Conservation (phyloP, 345 rosid species). For the Eucalyptus erythrocorys region DNA sequence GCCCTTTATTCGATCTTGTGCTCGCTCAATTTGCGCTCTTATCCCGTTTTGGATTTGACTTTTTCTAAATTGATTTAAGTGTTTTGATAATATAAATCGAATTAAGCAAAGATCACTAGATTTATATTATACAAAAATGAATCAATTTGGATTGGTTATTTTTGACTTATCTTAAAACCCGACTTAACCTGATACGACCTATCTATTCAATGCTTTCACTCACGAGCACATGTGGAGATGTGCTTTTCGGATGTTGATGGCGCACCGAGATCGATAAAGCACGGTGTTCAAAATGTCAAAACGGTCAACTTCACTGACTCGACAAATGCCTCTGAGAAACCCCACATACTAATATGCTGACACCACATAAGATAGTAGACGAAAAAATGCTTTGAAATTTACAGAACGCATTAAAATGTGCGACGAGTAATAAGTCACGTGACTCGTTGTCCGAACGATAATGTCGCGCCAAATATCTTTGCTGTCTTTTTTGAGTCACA, state of each 20-base stretch:
- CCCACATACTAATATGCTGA: neutral
- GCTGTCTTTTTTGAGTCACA: neutral
- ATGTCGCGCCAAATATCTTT: neutral
- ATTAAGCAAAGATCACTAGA: fast-evolving
- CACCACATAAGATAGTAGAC: neutral
- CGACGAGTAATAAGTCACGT: neutral
- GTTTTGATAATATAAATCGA: fast-evolving
- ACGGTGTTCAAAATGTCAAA: neutral
- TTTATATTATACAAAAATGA: too few species aligned
- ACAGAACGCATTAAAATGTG: fast-evolving
- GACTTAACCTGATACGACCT: fast-evolving
- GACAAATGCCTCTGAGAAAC: neutral
- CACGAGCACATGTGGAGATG: neutral
- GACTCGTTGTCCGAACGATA: neutral
- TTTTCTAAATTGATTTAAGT: fast-evolving
- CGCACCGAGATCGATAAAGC: neutral
- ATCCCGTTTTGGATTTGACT: fast-evolving
- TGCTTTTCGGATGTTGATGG: neutral
- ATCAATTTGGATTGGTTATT: fast-evolving
- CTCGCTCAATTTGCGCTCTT: fast-evolving
- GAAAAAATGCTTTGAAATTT: neutral
- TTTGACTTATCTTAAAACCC: fast-evolving
- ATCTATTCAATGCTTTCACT: fast-evolving
- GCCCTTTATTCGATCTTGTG: fast-evolving
- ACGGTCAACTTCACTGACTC: neutral